Base-by-base conservation (phyloP, 371 early-diverging fungal species). In the Smittium culicis region DNA sequence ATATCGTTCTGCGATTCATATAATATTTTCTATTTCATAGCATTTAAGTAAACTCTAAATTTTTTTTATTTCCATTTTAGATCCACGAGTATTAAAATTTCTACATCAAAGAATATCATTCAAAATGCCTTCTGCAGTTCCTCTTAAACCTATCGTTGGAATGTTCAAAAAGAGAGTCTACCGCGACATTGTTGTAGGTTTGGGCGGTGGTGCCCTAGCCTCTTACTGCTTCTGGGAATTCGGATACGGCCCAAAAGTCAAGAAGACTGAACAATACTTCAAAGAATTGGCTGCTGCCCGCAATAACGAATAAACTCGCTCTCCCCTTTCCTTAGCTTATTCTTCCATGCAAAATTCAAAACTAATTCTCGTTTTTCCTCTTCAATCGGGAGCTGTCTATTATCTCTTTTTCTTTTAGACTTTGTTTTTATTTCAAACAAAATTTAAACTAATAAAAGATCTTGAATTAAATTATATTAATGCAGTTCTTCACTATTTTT, bases 171-270 rank as follows among this genome's bases (percentile, higher is more conserved):
- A 34, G 24, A 76, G 77, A 30, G 67, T 76, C 66, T 63, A 67
- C 31, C 77, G 77, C 64, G 77, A 76, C 54, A 57, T 76, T 59
- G 67, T 61, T 8, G 62, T 76, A 54, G 77, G 77, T 28, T 65
- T 76, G 25, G 71, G 70, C 27, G 70, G 65, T 60, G 77, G 77
- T 0, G 61, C 35, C 29, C 73, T 67, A 2, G 59, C 54, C 16
- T 72, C 74, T 11, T 54, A 65, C 17, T 68, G 72, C 34, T 76
- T 71, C 78, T 78, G 78, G 77, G 68, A 75, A 67, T 77, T 64
- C 29, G 5, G 57, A 28, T 64, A 64, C 34, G 64, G 64, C 8
- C 14, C 8, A 5, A 28, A 34, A 16, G 25, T 64, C 32, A 33
- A 8, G 16, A 64, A 55, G 29, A 64, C 64, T 34, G 64, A 64